Base-by-base conservation (phyloP, 495 filamentous ascomycete species). In the Haplographium delicatum region DNA sequence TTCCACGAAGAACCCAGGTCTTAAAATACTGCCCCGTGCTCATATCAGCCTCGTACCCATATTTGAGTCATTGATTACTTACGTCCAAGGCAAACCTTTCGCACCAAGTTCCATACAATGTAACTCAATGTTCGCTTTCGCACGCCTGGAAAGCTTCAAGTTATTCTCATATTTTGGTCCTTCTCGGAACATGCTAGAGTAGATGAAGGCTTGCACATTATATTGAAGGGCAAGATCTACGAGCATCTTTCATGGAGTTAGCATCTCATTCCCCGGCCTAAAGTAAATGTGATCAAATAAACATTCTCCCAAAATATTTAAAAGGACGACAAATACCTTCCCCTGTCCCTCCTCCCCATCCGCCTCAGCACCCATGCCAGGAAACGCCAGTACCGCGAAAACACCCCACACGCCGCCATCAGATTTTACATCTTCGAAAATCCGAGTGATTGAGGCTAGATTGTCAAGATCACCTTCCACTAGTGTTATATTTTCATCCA, bases 1-100 rank as follows among this genome's bases (percentile, higher is more conserved):
- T 51, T 73, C 70, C 61, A 68, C 65, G 53, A 73, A 73, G 39
- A 68, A 63, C 1, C 65, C 64, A 4, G 70, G 70, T 26, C 67
- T 58, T 10, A 73, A 41, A 22, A 71, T 61, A 2, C 65, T 72
- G 33, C 25, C 38, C 8, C 6, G 10, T 25, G 46, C 9, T 39
- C 10, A 27, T 26, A 27, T 25, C 18, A 31, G 46, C 37, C 38
- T 50, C 25, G 18, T 28, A 26, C 9, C 19, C 27, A 22, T 24
- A 59, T 41, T 54, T 57, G 31, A 57, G 55, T 34, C 48, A 34
- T 20, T 38, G 53, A 35, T 10, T 49, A 60, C 64, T 53, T 39
- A 65, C 64, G 51, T 62, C 65, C 62, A 67, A 22, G 56, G 57
- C 8, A 67, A 45, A 1, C 65, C 65, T 20, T 44, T 51, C 18